Percentiles rank a stretch among this genome's conserved stretches.
Conservation (phyloP, 2,329 filamentous ascomycete genomes). For the Aspergillus tamarii region DNA sequence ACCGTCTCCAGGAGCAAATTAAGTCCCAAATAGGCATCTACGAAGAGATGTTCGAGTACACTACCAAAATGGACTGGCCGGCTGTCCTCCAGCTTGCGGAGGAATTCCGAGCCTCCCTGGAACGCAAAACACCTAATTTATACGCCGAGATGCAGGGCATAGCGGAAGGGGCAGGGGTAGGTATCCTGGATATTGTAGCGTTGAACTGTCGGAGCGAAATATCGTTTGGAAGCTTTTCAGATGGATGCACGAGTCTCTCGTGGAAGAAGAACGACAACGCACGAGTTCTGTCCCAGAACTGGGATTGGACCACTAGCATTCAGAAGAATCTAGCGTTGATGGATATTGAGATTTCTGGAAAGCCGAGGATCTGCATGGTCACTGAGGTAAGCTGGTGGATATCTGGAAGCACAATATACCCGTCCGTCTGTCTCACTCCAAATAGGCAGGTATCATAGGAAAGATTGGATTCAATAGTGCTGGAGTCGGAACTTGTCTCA, state of each 20-base stretch:
- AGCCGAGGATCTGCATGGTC: constrained; percentile 58
- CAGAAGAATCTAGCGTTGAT: constrained; percentile 56
- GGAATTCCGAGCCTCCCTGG: constrained; percentile 51
- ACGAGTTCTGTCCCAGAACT: constrained; percentile 58
- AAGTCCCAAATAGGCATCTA: constrained; percentile 52
- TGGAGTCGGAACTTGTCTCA: constrained; percentile 63
- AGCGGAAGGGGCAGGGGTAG: constrained; percentile 54
- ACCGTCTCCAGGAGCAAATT: constrained; percentile 44
- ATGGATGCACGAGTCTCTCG: constrained; percentile 61
- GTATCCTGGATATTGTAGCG: constrained; percentile 58
- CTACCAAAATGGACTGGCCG: constrained; percentile 51
- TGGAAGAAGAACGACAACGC: constrained; percentile 49
- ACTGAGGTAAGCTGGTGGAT: constrained; percentile 47
- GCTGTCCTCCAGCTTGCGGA: constrained; percentile 50
- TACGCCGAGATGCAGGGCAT: constrained; percentile 56
- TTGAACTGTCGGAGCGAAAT: constrained; percentile 65
- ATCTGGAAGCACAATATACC: not conserved
- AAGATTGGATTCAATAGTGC: constrained; percentile 67
- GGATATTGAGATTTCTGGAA: constrained; percentile 48
- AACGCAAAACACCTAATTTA: constrained; percentile 40
- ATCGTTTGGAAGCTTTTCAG: constrained; percentile 59
- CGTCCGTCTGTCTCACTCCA: not conserved
- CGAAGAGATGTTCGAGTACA: constrained; percentile 49
- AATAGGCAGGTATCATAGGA: constrained; percentile 58
- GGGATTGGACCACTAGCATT: constrained; percentile 61